A percentile compares a stretch with the other conserved stretches of the same genome.
Evolutionary conservation across 352 stramenopile species (phyloP).

Genomic region (Phytophthora pseudosyringae): DNA sequence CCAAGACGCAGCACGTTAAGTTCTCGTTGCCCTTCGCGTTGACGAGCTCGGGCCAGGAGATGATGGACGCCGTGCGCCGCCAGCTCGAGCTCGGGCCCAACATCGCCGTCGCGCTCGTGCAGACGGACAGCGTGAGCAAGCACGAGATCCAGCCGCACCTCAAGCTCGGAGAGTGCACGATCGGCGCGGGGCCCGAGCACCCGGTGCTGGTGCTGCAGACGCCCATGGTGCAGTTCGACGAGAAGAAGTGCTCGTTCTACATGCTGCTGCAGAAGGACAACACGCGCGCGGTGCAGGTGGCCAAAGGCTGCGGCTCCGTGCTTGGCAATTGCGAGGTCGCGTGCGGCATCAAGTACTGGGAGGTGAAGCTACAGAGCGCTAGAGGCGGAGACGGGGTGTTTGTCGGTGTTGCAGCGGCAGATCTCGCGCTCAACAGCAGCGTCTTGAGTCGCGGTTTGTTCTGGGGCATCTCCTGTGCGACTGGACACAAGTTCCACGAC

Average conservation of each 20-base stretch:
- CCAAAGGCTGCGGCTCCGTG: slow-evolving; percentile 69
- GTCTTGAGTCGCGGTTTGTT: slow-evolving; percentile 69
- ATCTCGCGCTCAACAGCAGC: slow-evolving; percentile 64
- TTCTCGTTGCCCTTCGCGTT: slow-evolving; percentile 71
- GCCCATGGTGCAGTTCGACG: slow-evolving; percentile 67
- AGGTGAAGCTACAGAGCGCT: slow-evolving; percentile 64
- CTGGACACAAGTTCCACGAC: slow-evolving; percentile 80
- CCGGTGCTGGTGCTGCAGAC: slow-evolving; percentile 79
- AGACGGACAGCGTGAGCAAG: slow-evolving; percentile 78
- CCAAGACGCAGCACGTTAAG: slow-evolving; percentile 66
- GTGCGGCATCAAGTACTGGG: slow-evolving; percentile 86
- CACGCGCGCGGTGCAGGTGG: slow-evolving; percentile 58
- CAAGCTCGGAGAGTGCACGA: slow-evolving; percentile 71
- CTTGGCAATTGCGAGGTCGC: slow-evolving; percentile 61
- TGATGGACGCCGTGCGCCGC: slow-evolving; percentile 63
- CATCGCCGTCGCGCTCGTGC: slow-evolving; percentile 67
- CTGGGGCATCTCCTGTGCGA: slow-evolving; percentile 78
- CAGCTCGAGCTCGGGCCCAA: slow-evolving; percentile 57
- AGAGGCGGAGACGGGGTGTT: slow-evolving; percentile 75
- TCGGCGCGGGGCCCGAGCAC: slow-evolving; percentile 63
- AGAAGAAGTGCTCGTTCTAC: slow-evolving; percentile 65
- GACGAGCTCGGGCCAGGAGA: slow-evolving; percentile 53
- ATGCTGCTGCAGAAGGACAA: slow-evolving; percentile 62
- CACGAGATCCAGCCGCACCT: slow-evolving; percentile 67
- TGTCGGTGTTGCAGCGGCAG: slow-evolving; percentile 59